Base-by-base conservation (phyloP, 805 yeast genomes). In the Cyberlindnera suaveolens region DNA sequence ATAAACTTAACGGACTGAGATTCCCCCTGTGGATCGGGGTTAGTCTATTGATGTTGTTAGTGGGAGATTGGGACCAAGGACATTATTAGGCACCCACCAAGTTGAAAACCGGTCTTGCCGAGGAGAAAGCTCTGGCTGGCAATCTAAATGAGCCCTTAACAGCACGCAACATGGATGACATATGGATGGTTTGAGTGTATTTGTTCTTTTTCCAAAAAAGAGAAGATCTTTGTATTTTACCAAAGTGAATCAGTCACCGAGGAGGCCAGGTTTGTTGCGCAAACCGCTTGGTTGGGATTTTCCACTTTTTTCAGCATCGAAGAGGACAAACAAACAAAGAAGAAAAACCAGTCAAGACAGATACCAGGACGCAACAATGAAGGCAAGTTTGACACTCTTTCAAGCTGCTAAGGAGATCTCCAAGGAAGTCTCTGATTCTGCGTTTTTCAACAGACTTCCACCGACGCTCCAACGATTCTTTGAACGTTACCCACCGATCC, bases 401-500 rank as follows among this genome's bases (percentile, higher is more conserved):
- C 43, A 49, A 10, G 15, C 11, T 18, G 34, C 34, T n/a, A 27
- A 37, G 18, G 19, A 44, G 15, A 42, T 38, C 5, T 40, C 42
- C 6, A 34, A 69, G 13, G 53, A 70, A 26, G 63, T 66, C 49
- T 67, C 66, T 49, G 74, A 74, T 31, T 44, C 50, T 14, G 57
- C 63, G 15, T 61, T 62, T 33, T 84, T 80, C 52, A 60, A 68
- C 26, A 71, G 76, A 62, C 77, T 89, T 34, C 97, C 96, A 16
- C 68, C 63, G 40, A 75, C 74, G 58, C 72, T 89, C 30, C 83
- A 79, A 60, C 75, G 67, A 50, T 90, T 89, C 64, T 89, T 90
- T 67, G 71, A 77, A 39, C 82, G 78, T 61, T 86, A 78, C 58
- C 97, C 97, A 29, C 96, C 96, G 8, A 67, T 82, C 18, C 91